Base-by-base conservation (phyloP, 129 eudicot species). In the Artemisia argyi region DNA sequence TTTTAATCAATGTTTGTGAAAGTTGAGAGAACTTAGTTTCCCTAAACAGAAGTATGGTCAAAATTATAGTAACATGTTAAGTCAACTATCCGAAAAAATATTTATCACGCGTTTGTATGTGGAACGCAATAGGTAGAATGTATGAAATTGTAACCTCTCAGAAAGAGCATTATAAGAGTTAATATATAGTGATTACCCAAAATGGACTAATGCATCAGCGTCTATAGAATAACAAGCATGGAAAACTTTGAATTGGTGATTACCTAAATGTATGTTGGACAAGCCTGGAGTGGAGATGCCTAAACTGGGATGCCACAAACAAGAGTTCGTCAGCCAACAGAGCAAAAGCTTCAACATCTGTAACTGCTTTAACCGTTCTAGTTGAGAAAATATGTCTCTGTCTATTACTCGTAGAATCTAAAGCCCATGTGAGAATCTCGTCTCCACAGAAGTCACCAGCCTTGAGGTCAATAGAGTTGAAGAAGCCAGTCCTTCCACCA, bases 391-490 rank as follows among this genome's bases (percentile, higher is more conserved):
- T 91, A 55, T 86, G 86, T 68, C 52, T 72, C 50, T 73, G 24
- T 51, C 76, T 69, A 24, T 24, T 24, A 24, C 28, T 24, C 50
- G 44, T 55, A 52, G 89, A 86, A 72, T 70, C 81, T 53, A 87
- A 79, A 53, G 88, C 89, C 98, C 98, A 92, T 2, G 91, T 79
- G 67, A 92, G 81, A 70, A 92, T 86, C 84, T 92, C 98, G 7
- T 92, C 96, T 44, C 95, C 98, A 68, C 89, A 89, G 55, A 81
- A 92, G 65, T 85, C 98, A 28, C 94, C 96, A 7, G 88, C 82
- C 49, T 13, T 62, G 62, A 92, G 87, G 66, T 1, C 0, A 13
- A 15, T 61, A 17, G 83, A 71, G 79, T 86, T 85, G 63, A 81
- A 86, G 77, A 86, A 87, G 28, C 88, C 95, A 1, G 61, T 53